A percentile compares a stretch with the other conserved stretches of the same genome.
These are phyloP conservation scores for Fusarium sp. DNA, from an alignment of 2,329 filamentous ascomycete species.

Conservation along the genomic window DNA sequence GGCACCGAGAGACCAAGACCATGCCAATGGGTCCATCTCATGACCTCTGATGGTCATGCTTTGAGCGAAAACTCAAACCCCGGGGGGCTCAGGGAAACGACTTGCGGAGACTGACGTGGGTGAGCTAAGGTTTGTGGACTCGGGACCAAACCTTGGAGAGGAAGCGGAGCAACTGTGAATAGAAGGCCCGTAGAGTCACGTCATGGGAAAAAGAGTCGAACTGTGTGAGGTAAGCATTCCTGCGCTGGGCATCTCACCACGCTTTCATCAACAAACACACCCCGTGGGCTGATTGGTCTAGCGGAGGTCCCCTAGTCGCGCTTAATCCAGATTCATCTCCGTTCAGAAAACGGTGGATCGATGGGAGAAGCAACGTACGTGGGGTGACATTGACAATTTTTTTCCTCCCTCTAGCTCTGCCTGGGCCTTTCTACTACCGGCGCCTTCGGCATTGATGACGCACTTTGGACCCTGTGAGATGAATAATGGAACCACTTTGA, in stretches of 20 bases:
- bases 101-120: slow-evolving; percentile 33
- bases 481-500: slow-evolving; percentile 5
- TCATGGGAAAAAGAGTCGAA: slow-evolving; percentile 12
- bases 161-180: slow-evolving; percentile 18
- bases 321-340: slow-evolving; percentile 35
- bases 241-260: background rate
- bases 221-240: slow-evolving; percentile 17
- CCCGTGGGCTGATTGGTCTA: slow-evolving; percentile 3
- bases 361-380: slow-evolving; percentile 7
- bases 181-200: slow-evolving; percentile 33
- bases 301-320: slow-evolving; percentile 7
- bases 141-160: slow-evolving; percentile 15
- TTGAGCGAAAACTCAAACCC: slow-evolving; percentile 25
- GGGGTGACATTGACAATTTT: slow-evolving; percentile 13
- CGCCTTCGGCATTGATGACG: slow-evolving; percentile 28
- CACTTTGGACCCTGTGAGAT: slow-evolving; percentile 17
- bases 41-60: slow-evolving; percentile 34
- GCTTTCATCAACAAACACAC: background rate
- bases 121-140: slow-evolving; percentile 19
- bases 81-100: slow-evolving; percentile 28
- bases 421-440: slow-evolving; percentile 11
- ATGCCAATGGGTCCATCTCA: slow-evolving; percentile 32
- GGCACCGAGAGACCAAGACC: slow-evolving; percentile 22
- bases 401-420: background rate
- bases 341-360: slow-evolving; percentile 30